These are phyloP conservation scores for Cytospora chrysosperma DNA, from an alignment of 2,329 filamentous ascomycete genomes.

Conservation along the genomic window DNA sequence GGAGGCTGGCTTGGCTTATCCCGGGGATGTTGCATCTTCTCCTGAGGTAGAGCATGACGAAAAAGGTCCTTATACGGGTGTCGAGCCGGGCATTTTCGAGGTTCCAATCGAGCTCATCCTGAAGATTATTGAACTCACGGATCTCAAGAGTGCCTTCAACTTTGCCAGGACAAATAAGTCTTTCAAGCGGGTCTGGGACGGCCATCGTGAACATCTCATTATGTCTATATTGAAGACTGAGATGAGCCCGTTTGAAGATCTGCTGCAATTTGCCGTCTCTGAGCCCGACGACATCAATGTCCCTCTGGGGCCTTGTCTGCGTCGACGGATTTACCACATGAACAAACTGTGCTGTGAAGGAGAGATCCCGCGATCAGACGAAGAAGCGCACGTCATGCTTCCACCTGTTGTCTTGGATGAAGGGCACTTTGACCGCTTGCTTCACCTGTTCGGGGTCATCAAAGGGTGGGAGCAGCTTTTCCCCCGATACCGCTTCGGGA, in stretches of 20 bases:
- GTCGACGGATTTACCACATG: slow-evolving; percentile 41
- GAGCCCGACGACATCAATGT: slow-evolving; percentile 37
- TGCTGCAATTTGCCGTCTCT: slow-evolving; percentile 48
- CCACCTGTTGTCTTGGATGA: slow-evolving; percentile 25
- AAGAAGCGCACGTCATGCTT: background rate
- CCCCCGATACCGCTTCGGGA: slow-evolving; percentile 39
- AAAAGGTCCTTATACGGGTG: background rate
- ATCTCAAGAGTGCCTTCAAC: slow-evolving; percentile 41
- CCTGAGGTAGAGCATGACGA: background rate
- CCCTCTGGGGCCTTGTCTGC: slow-evolving; percentile 37
- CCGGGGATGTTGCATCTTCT: too few relatives aligned
- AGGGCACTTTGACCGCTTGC: slow-evolving; percentile 31
- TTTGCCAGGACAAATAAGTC: slow-evolving; percentile 39
- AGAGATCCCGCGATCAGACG: background rate
- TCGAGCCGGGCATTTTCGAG: slow-evolving; percentile 28
- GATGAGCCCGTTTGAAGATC: slow-evolving; percentile 44
- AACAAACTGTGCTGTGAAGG: slow-evolving; percentile 35
- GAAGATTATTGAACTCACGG: slow-evolving; percentile 47
- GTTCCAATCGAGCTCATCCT: slow-evolving; percentile 49
- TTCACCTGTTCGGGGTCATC: slow-evolving; percentile 35
- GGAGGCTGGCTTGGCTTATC: too few relatives aligned
- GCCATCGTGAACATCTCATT: slow-evolving; percentile 43
- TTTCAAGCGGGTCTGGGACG: slow-evolving; percentile 42
- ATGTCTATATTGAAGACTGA: slow-evolving; percentile 42
- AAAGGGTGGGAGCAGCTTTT: slow-evolving; percentile 42